Base-by-base conservation (phyloP, 2,329 filamentous ascomycete genomes). In the Nemania serpens region DNA sequence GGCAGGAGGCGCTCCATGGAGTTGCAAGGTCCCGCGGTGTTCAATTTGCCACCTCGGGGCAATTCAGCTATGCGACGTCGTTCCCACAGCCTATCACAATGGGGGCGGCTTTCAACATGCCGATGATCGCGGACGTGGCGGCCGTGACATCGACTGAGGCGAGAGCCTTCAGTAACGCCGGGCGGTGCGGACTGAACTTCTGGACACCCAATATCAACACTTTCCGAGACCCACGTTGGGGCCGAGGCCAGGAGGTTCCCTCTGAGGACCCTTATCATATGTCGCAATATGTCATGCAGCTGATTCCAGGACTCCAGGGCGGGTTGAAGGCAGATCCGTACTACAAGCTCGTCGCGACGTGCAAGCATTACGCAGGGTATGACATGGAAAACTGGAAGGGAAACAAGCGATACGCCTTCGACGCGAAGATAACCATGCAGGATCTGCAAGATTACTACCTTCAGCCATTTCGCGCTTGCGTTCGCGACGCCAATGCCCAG, bases 131-230 rank as follows among this genome's bases (percentile, higher is more conserved):
- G 18, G 75, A 80, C 5, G 82, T 90, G 2, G 87, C 81, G 2
- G 77, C 72, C 1, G 79, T 85, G 5, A 79, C 87, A 12, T 75
- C 75, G 39, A 88, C 82, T 0, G 87, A 91, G 69, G 85, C 84
- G 0, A 79, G 88, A 41, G 87, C 88, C 0, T 90, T 88, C 70
- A 86, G 79, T 68, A 90, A 90, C 66, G 80, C 72, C 7, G 84
- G 82, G 3, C 76, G 79, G 12, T 81, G 81, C 2, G 83, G 83
- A 0, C 70, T 86, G 13, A 81, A 88, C 69, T 87, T 79, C 69
- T 89, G 85, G 82, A 87, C 88, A 0, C 88, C 88, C 0, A 89
- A 89, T 68, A 86, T 90, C 71, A 89, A 89, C 67, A 80, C 84
- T 0, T 89, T 84, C 75, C 81, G 81, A 39, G 85, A 88, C 68